Evolutionary conservation across 768 basidiomycete genomes (phyloP).

Genomic region (Rhizopogon vesiculosus): DNA sequence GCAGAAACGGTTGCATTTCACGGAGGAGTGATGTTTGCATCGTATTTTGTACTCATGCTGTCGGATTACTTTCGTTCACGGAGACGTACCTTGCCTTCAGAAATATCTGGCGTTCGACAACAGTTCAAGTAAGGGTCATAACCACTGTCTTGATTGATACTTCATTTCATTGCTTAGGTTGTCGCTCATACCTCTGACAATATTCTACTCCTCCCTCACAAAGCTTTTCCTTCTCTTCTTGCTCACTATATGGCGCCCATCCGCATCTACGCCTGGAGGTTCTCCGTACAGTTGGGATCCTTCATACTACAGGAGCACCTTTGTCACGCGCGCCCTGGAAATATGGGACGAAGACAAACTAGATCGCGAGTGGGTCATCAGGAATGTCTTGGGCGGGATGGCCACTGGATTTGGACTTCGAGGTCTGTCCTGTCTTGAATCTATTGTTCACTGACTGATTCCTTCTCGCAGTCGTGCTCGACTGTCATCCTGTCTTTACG

Average conservation of each 20-base stretch:
- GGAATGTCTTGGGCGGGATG: slow-evolving; percentile 82
- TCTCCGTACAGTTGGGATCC: slow-evolving; percentile 18
- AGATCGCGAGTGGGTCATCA: slow-evolving; percentile 79
- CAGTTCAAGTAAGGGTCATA: slow-evolving; percentile 51
- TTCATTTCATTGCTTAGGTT: slow-evolving; percentile 36
- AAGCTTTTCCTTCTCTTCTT: slow-evolving; percentile 82
- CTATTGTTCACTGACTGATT: background rate
- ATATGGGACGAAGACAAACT: slow-evolving; percentile 68
- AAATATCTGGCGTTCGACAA: slow-evolving; percentile 47
- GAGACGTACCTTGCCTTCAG: slow-evolving; percentile 12
- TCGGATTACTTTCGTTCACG: slow-evolving; percentile 31
- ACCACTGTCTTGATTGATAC: background rate
- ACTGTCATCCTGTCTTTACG: slow-evolving; percentile 69
- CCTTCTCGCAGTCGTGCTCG: slow-evolving; percentile 57
- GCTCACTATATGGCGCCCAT: slow-evolving; percentile 74
- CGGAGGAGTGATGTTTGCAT: slow-evolving; percentile 55
- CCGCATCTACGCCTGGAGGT: slow-evolving; percentile 16
- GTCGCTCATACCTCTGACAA: slow-evolving; percentile 70
- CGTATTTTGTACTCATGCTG: slow-evolving; percentile 43
- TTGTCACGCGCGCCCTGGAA: slow-evolving; percentile 39
- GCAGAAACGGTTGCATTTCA: slow-evolving; percentile 78
- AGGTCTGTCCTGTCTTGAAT: slow-evolving; percentile 36
- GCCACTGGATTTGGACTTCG: slow-evolving; percentile 83
- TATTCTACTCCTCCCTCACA: slow-evolving; percentile 80
- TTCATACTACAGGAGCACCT: slow-evolving; percentile 26